Base-by-base conservation (phyloP, 331 rosid genomes). In the Stylosanthes scabra region DNA sequence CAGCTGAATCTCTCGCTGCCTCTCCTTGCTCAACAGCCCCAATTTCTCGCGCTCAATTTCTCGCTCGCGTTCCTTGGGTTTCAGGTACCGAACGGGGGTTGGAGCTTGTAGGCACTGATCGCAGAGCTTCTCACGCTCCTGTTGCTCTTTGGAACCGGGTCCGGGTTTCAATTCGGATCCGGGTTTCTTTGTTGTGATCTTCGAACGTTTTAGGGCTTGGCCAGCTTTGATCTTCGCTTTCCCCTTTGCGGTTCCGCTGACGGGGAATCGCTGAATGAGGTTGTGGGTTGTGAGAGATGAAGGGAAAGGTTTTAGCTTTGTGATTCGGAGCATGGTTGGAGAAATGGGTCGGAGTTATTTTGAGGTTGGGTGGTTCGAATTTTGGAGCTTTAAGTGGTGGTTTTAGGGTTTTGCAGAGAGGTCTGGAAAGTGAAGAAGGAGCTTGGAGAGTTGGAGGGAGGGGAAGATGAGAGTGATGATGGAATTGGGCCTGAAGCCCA, bases 241-340 rank as follows among this genome's bases (percentile, higher is more conserved):
- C 0, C 99, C 99, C 63, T 94, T 94, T 1, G 99, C 90, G 0
- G 99, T 94, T 16, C 97, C 78, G 58, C 97, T 90, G 2, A 87
- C 97, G 40, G 80, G 67, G 81, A 96, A 87, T 46, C 84, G 85
- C 47, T 94, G 99, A 61, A 78, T 76, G 20, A 88, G 84, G 7
- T 88, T 90, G 82, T 85, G 74, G 80, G 59, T 11, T 1, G 72
- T 47, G 3, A 49, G 86, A 57, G 74, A 40, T 5, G 52, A 3
- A 3, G 8, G 74, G 59, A 83, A 58, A 34, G 89, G 77, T 12
- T 80, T 88, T 37, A 81, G 68, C 54, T 85, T 89, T 71, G 83
- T 6, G 70, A 89, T 64, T 9, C 90, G 89, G 44, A 88, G 68
- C 94, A 93, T 83, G 9, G 16, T 78, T 64, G 16, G 15, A 55